These are phyloP conservation scores for Rhodotorula sphaerocarpa DNA, from an alignment of 768 basidiomycete genomes.

Conservation along the genomic window DNA sequence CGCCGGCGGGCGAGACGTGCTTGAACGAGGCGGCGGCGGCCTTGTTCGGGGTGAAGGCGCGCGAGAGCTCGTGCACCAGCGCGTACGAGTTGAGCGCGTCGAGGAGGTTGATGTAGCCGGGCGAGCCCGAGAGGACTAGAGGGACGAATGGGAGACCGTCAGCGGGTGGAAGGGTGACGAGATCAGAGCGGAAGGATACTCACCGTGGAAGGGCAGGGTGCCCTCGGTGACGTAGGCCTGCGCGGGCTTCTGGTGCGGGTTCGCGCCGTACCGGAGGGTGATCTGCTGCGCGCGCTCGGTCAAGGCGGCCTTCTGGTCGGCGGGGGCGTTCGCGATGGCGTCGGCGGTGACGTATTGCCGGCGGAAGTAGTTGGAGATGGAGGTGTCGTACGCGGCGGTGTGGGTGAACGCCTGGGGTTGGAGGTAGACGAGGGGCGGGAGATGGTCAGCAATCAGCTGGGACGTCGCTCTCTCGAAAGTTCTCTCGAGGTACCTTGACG, in stretches of 20 bases:
- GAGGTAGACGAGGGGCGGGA: no score
- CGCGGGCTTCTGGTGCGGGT: slow-evolving; percentile 97
- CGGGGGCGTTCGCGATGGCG: slow-evolving; percentile 44
- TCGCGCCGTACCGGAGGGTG: slow-evolving; percentile 85
- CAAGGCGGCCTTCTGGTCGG: slow-evolving; percentile 55
- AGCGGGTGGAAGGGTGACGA: neutral
- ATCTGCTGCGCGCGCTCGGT: slow-evolving; percentile 65
- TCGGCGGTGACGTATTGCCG: slow-evolving; percentile 88
- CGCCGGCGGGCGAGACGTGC: slow-evolving; percentile 97
- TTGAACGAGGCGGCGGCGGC: slow-evolving; percentile 99
- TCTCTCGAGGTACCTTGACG: no score
- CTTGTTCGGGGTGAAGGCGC: slow-evolving; percentile 59
- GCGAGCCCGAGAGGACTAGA: slow-evolving; percentile 82
- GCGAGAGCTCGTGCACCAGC: slow-evolving; percentile 85
- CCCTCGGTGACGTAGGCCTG: slow-evolving; percentile 87
- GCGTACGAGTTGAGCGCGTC: slow-evolving; percentile 97
- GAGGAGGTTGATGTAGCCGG: slow-evolving; percentile 95
- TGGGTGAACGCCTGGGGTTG: slow-evolving; percentile 79
- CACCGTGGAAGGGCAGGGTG: slow-evolving; percentile 87
- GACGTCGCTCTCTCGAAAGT: no score
- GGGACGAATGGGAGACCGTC: slow-evolving; percentile 3
- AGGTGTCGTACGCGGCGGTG: slow-evolving; percentile 89
- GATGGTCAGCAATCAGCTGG: no score
- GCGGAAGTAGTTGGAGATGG: slow-evolving; percentile 92
- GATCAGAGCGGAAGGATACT: slow-evolving; percentile 10